phyloP scores from a whole-genome alignment of 2,329 filamentous ascomycete species.

The Colletotrichum falcatum region DNA sequence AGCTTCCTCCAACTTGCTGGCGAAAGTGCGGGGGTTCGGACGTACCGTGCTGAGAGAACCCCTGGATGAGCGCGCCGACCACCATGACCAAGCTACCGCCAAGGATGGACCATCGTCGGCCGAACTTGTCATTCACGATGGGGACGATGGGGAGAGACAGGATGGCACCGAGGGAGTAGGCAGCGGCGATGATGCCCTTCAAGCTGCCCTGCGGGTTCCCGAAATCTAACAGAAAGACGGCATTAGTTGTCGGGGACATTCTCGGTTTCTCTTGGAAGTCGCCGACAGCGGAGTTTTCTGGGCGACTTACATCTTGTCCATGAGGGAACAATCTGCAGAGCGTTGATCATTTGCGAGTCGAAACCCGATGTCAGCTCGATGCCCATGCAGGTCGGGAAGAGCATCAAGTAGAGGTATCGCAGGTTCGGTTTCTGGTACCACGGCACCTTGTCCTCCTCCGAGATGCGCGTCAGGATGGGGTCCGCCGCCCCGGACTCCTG shows the following conservation, averaged over 20 bases:
- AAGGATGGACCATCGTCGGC: conserved; percentile 68
- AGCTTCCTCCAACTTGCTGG: neutral
- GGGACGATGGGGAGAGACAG: conserved; percentile 69
- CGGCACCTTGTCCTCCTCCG: conserved; percentile 54
- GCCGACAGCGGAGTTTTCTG: too few relatives aligned
- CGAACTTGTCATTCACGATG: conserved; percentile 65
- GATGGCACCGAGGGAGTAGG: conserved; percentile 71
- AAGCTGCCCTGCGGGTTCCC: conserved; percentile 56
- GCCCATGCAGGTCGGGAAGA: conserved; percentile 71
- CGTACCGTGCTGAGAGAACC: conserved; percentile 60
- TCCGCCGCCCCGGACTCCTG: conserved; percentile 43
- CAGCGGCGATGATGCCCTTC: conserved; percentile 67
- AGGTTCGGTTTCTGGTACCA: conserved; percentile 73
- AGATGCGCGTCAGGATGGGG: conserved; percentile 49
- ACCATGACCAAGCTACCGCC: conserved; percentile 66
- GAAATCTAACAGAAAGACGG: conserved; percentile 53
- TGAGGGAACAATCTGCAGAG: conserved; percentile 53
- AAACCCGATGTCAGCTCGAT: conserved; percentile 65
- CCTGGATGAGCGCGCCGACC: conserved; percentile 66
- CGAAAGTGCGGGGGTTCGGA: neutral
- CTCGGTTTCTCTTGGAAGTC: conserved; percentile 28
- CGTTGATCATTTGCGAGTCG: conserved; percentile 60
- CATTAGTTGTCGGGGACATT: neutral
- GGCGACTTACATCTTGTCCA: conserved; percentile 53
- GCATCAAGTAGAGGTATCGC: conserved; percentile 65